Evolutionary conservation across 176 grass and related monocot genomes (phyloP).

Genomic region (Chrysopogon serrulatus): DNA sequence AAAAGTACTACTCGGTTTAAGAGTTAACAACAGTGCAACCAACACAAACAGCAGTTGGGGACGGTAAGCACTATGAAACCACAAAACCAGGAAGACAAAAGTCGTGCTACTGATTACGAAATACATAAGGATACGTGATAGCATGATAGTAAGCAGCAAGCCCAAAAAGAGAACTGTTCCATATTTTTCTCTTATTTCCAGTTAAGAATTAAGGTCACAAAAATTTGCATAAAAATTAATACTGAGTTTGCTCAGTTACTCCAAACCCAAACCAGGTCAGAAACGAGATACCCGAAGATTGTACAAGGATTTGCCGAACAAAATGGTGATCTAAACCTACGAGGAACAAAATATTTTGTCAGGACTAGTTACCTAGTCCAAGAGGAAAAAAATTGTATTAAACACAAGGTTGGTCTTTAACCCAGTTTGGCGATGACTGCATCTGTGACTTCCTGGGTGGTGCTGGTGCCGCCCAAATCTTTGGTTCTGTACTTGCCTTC

Average conservation of each 20-base stretch:
- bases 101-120: neutral
- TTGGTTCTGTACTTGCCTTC: conserved; percentile 84
- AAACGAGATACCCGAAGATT: neutral
- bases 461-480: conserved; percentile 84
- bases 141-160: neutral
- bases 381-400: neutral
- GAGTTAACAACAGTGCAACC: neutral
- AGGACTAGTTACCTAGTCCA: conserved; percentile 34
- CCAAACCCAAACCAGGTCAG: neutral
- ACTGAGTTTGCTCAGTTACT: conserved; percentile 14
- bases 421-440: conserved; percentile 70
- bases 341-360: conserved; percentile 14
- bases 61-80: neutral
- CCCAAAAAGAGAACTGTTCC: neutral
- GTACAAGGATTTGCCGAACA: conserved; percentile 19
- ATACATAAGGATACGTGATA: neutral
- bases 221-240: neutral
- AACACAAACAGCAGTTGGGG: neutral
- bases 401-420: neutral
- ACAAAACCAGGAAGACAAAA: neutral
- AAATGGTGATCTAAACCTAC: conserved; percentile 39
- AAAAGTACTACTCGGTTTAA: too few relatives aligned
- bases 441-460: conserved; percentile 83
- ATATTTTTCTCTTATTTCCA: conserved; percentile 34
- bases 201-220: conserved; percentile 27